Conservation (phyloP, 768 basidiomycete species). For the Panaeolus papilionaceus region DNA sequence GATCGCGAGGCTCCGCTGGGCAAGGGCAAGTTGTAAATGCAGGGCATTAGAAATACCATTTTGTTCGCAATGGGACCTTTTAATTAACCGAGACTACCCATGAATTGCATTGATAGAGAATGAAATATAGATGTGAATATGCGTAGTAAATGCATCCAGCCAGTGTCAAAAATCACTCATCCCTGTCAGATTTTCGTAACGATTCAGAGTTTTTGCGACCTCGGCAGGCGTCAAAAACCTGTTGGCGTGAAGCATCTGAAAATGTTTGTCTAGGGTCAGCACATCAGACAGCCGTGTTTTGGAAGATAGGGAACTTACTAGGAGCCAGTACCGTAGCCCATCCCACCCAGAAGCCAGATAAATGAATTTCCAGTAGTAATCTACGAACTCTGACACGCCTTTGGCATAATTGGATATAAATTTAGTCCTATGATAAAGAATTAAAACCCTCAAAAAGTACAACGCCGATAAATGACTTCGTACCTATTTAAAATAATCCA, state of each 20-base stretch:
- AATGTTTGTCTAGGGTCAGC: background rate
- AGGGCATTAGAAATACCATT: background rate
- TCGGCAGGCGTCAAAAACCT: conserved; percentile 58
- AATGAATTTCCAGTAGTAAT: conserved; percentile 70
- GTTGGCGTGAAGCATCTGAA: conserved; percentile 59
- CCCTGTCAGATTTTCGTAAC: conserved; percentile 61
- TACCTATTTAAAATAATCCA: conserved; percentile 75
- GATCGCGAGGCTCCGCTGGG: conserved; percentile 64
- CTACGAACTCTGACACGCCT: conserved; percentile 61
- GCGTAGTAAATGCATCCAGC: background rate
- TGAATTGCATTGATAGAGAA: background rate
- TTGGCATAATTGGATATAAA: conserved; percentile 63
- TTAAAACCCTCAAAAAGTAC: background rate
- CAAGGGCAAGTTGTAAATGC: conserved; percentile 62
- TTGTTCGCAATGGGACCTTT: background rate
- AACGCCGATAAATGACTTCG: conserved; percentile 18
- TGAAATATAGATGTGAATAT: background rate
- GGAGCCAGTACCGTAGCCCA: conserved; percentile 64
- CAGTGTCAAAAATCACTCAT: conserved; percentile 33
- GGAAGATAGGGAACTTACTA: conserved; percentile 46
- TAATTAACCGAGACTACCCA: background rate
- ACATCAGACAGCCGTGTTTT: background rate
- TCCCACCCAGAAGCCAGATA: conserved; percentile 72
- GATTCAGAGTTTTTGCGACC: conserved; percentile 53
- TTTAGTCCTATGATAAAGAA: conserved; percentile 41